Evolutionary conservation across 2,329 filamentous ascomycete genomes (phyloP).

Genomic region (Cladosporium colombiae): DNA sequence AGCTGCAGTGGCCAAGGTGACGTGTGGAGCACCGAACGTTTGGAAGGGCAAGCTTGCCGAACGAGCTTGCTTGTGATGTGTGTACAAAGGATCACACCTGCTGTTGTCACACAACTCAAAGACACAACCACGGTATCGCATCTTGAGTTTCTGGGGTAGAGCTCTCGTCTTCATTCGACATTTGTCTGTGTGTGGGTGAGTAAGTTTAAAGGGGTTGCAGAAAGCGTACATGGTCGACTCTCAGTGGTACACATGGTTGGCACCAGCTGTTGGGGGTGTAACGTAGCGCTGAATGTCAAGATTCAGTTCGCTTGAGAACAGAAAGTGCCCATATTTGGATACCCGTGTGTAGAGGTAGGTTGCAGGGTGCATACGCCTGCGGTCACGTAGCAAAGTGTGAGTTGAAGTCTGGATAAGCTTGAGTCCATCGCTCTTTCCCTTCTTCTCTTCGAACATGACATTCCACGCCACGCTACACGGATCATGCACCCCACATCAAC

Average conservation of each 20-base stretch:
- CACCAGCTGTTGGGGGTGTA: background rate
- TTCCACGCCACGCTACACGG: background rate
- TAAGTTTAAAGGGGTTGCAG: background rate
- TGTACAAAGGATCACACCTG: background rate
- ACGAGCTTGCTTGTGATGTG: background rate
- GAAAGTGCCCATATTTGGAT: background rate
- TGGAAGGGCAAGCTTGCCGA: background rate
- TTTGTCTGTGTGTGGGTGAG: background rate
- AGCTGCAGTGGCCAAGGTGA: conserved; percentile 9
- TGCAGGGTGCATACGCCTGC: background rate
- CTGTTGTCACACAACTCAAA: background rate
- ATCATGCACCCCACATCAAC: background rate
- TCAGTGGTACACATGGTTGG: background rate
- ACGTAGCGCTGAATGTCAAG: background rate
- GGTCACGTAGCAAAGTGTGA: background rate
- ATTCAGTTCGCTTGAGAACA: background rate
- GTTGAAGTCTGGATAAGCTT: background rate
- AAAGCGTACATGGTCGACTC: background rate
- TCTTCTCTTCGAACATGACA: background rate
- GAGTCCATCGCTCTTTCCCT: conserved; percentile 5
- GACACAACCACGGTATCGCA: background rate
- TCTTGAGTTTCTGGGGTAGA: background rate
- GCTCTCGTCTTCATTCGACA: no score
- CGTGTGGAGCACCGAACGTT: background rate
- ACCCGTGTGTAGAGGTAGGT: background rate